Percentiles rank a stretch among this genome's conserved stretches.
phyloP scores from a whole-genome alignment of 1,284 basidiomycete species.

The Xerocomus nothofagi region DNA sequence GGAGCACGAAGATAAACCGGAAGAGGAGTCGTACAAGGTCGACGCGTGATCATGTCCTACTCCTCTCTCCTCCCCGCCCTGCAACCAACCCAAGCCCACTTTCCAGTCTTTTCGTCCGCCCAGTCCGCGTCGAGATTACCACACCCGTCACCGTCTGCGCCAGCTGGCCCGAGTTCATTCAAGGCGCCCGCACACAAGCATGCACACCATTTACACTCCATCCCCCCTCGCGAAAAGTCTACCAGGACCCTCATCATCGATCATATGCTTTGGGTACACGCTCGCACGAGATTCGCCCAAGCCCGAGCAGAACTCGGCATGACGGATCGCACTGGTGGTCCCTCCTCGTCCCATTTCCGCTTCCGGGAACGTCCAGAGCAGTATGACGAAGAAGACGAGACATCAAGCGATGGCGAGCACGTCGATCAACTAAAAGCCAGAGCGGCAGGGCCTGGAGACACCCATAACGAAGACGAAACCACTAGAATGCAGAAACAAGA shows the following conservation, averaged over 20 bases:
- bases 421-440: conserved; percentile 51
- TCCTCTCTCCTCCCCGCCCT: conserved; percentile 22
- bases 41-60: conserved; percentile 32
- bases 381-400: conserved; percentile 70
- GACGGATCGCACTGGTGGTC: conserved; percentile 73
- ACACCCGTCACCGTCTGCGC: conserved; percentile 15
- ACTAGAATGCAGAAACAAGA: conserved; percentile 56
- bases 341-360: conserved; percentile 52
- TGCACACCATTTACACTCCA: conserved; percentile 55
- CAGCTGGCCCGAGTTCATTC: conserved; percentile 21
- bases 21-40: conserved; percentile 10
- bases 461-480: conserved; percentile 59
- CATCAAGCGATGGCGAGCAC: conserved; percentile 64
- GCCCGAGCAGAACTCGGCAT: conserved; percentile 78
- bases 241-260: conserved; percentile 80
- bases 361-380: conserved; percentile 69
- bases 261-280: conserved; percentile 81
- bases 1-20: conserved; percentile 30
- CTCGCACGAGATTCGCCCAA: conserved; percentile 75
- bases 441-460: conserved; percentile 49
- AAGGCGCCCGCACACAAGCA: conserved; percentile 40
- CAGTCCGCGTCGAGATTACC: conserved; percentile 11
- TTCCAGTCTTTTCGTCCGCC: conserved; percentile 20
- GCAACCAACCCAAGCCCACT: conserved; percentile 19
- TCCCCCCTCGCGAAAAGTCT: conserved; percentile 76